Conservation (phyloP, 805 yeast genomes). For the Kodamaea laetipori region DNA sequence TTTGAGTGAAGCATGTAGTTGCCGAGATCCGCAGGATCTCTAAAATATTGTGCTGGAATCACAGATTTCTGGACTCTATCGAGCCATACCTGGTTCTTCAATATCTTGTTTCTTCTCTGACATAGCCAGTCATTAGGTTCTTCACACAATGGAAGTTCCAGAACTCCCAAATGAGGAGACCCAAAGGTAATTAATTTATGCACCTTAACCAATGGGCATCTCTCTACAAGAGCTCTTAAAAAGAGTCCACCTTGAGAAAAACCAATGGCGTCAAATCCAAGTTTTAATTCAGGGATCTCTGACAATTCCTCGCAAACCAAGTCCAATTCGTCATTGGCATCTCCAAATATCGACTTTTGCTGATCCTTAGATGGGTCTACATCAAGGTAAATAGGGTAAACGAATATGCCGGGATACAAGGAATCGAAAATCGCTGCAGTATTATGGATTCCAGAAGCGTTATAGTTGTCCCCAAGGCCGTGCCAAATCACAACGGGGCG, state of each 20-base stretch:
- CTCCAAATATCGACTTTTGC: conserved; percentile 58
- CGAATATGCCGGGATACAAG: conserved; percentile 50
- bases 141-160: conserved; percentile 64
- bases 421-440: conserved; percentile 45
- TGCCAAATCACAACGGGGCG: conserved; percentile 77
- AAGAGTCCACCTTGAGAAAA: conserved; percentile 86
- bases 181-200: conserved; percentile 70
- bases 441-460: conserved; percentile 58
- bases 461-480: conserved; percentile 77
- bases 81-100: conserved; percentile 64
- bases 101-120: conserved; percentile 49
- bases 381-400: conserved; percentile 57
- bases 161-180: conserved; percentile 77
- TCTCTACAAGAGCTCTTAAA: conserved; percentile 64
- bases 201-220: conserved; percentile 47
- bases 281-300: conserved; percentile 43
- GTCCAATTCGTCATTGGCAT: conserved; percentile 55
- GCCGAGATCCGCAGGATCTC: conserved; percentile 58
- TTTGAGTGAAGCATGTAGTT: conserved; percentile 56
- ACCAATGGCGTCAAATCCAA: conserved; percentile 75
- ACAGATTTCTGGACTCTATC: conserved; percentile 55
- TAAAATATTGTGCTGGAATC: conserved; percentile 75
- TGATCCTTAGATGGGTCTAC: conserved; percentile 54
- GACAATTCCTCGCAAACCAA: conserved; percentile 57
- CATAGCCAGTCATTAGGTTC: conserved; percentile 59